Conservation (phyloP, 768 basidiomycete species). For the Exidia glandulosa region DNA sequence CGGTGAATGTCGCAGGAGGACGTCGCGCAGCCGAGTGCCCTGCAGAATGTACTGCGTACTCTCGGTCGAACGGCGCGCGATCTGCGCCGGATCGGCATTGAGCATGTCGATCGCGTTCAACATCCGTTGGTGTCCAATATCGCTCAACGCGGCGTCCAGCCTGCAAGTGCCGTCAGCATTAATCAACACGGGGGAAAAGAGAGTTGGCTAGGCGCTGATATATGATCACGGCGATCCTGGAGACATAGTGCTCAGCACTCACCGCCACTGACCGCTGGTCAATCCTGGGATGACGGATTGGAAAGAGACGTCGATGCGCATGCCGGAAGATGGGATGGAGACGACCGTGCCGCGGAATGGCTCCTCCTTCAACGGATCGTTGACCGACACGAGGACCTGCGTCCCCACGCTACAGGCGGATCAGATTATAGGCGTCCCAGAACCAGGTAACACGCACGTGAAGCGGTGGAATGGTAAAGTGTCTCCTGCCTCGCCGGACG, state of each 20-base stretch:
- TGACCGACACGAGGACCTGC: slow-evolving; percentile 49
- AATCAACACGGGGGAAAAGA: slow-evolving; percentile 6
- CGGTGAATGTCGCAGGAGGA: slow-evolving; percentile 48
- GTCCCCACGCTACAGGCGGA: slow-evolving; percentile 45
- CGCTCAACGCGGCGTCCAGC: slow-evolving; percentile 60
- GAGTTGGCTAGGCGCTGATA: not conserved
- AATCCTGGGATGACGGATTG: slow-evolving; percentile 30
- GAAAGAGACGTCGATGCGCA: slow-evolving; percentile 50
- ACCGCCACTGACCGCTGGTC: slow-evolving; percentile 40
- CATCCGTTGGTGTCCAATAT: slow-evolving; percentile 60
- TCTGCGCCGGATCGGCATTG: slow-evolving; percentile 36
- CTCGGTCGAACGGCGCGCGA: slow-evolving; percentile 10
- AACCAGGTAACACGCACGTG: slow-evolving; percentile 36
- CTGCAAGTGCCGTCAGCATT: slow-evolving; percentile 13
- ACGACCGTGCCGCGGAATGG: slow-evolving; percentile 47
- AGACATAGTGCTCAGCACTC: not conserved
- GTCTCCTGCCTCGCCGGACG: slow-evolving; percentile 44
- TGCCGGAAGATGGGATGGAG: slow-evolving; percentile 25
- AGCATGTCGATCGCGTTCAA: slow-evolving; percentile 49
- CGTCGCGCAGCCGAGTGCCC: slow-evolving; percentile 65
- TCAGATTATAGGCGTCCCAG: not conserved
- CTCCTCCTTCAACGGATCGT: slow-evolving; percentile 49
- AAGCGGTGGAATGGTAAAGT: slow-evolving; percentile 56
- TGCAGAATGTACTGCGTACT: slow-evolving; percentile 40
- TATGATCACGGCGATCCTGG: not conserved